Conservation (phyloP, 768 basidiomycete species). For the Ramaria rubella region DNA sequence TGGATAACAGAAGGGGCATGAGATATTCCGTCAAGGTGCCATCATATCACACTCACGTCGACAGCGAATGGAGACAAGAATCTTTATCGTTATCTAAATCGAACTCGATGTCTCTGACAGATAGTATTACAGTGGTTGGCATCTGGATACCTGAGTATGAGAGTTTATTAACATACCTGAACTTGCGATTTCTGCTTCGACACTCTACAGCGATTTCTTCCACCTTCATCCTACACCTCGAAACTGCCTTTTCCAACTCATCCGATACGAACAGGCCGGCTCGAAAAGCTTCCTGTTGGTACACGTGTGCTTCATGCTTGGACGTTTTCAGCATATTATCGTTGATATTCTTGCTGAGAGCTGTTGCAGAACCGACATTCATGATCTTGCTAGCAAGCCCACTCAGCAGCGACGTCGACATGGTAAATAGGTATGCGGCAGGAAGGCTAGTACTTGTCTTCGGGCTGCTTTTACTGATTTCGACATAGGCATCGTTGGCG, state of each 20-base stretch:
- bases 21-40: too few relatives aligned
- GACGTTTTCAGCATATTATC: not conserved
- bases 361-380: not conserved
- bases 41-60: slow-evolving; percentile 13
- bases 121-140: not conserved
- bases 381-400: not conserved
- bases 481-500: too few relatives aligned
- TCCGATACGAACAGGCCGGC: slow-evolving; percentile 40
- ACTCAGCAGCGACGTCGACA: not conserved
- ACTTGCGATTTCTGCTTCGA: slow-evolving; percentile 41
- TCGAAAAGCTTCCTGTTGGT: slow-evolving; percentile 10
- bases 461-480: too few relatives aligned
- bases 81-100: slow-evolving; percentile 40
- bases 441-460: too few relatives aligned
- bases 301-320: slow-evolving; percentile 1
- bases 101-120: slow-evolving; percentile 47
- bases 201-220: slow-evolving; percentile 40
- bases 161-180: slow-evolving; percentile 33
- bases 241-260: slow-evolving; percentile 40
- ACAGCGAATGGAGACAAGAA: slow-evolving; percentile 37
- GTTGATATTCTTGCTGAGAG: not conserved
- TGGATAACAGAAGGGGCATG: not conserved
- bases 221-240: slow-evolving; percentile 41
- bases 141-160: not conserved
- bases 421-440: too few relatives aligned